A percentile compares a stretch with the other conserved stretches of the same genome.
These are phyloP conservation scores for Furcasterigmium sp. DNA, from an alignment of 2,329 filamentous ascomycete genomes.

Conservation along the genomic window DNA sequence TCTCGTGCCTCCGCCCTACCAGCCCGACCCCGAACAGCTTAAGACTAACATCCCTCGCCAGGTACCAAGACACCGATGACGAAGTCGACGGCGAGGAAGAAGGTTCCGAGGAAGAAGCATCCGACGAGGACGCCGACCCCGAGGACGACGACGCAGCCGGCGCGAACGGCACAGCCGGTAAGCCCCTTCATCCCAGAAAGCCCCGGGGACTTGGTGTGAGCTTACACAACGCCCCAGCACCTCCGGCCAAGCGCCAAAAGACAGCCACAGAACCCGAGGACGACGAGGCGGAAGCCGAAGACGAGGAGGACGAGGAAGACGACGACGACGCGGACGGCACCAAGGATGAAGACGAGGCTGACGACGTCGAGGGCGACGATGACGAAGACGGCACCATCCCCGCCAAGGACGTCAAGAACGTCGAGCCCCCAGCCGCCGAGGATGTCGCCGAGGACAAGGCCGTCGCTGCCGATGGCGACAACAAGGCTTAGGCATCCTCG, in stretches of 20 bases:
- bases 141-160: slow-evolving; percentile 15
- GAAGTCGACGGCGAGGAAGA: slow-evolving; percentile 34
- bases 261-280: slow-evolving; percentile 30
- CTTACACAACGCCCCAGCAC: slow-evolving; percentile 22
- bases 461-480: slow-evolving; percentile 13
- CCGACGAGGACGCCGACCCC: slow-evolving; percentile 24
- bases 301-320: slow-evolving; percentile 15
- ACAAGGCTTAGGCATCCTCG: slow-evolving; percentile 12
- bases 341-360: slow-evolving; percentile 16
- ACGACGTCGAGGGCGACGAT: slow-evolving; percentile 15
- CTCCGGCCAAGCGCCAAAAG: slow-evolving; percentile 49
- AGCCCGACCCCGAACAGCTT: background rate
- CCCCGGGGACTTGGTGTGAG: too few relatives aligned
- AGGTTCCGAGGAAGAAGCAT: slow-evolving; percentile 30
- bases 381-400: slow-evolving; percentile 15
- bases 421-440: slow-evolving; percentile 15
- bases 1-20: background rate
- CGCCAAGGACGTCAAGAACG: slow-evolving; percentile 16
- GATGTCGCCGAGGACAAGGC: slow-evolving; percentile 18
- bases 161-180: slow-evolving; percentile 29
- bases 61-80: slow-evolving; percentile 33
- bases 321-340: slow-evolving; percentile 18
- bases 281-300: slow-evolving; percentile 23
- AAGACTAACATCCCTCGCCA: slow-evolving; percentile 5
- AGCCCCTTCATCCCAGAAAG: slow-evolving; percentile 10